Base-by-base conservation (phyloP, 441 rosid species). In the Populus trichocarpa region DNA sequence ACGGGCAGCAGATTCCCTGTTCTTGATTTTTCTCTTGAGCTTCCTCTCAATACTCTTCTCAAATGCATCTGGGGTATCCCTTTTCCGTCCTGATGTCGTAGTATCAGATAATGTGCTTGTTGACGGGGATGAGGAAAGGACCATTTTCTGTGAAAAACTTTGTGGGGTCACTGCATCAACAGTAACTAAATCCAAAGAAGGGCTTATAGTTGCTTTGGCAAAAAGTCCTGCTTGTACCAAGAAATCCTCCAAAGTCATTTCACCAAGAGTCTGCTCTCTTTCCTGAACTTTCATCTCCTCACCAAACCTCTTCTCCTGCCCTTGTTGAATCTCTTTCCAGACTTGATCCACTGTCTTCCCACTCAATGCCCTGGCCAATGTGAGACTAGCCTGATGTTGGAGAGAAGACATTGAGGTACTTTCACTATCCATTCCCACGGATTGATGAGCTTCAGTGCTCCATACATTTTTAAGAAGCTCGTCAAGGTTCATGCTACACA, bases 1-100 rank as follows among this genome's bases (percentile, higher is more conserved):
- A 73, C 99, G 94, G 67, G 99, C 99, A 26, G 99, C 98, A 80
- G 99, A 95, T 82, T 95, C 99, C 84, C 99, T 81, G 73, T 93
- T 95, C 89, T 93, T 95, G 67, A 95, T 95, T 95, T 92, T 95
- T 83, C 99, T 88, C 86, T 89, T 92, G 86, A 88, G 92, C 80
- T 93, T 90, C 89, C 97, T 89, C 84, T 93, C 99, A 28, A 88
- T 91, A 80, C 84, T 90, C 85, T 86, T 95, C 85, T 89, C 98
- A 59, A 89, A 50, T 64, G 92, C 74, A 35, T 87, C 96, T 11
- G 90, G 79, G 11, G 81, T 61, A 63, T 85, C 88, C 76, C 98
- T 89, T 85, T 92, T 94, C 87, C 92, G 85, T 30, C 92, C 92
- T 32, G 89, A 82, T 13, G 85, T 79, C 35, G 85, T 94, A 59